These are phyloP conservation scores for Brassica balearica DNA, from an alignment of 441 rosid genomes.

Conservation along the genomic window DNA sequence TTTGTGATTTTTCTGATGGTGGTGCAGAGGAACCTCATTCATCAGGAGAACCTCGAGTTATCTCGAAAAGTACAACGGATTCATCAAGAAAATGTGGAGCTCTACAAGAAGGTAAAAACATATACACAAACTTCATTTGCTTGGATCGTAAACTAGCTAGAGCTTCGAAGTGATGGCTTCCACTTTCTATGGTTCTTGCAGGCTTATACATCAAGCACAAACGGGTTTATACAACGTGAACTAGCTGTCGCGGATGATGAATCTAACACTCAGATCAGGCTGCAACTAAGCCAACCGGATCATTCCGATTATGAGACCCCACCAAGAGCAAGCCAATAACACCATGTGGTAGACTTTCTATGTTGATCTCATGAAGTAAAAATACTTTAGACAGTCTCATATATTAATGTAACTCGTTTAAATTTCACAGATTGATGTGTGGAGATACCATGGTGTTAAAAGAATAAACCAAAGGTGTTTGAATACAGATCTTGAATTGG, in stretches of 20 bases:
- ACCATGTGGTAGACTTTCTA: background rate
- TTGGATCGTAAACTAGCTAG: background rate
- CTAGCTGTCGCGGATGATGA: constrained; percentile 20
- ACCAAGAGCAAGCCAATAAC: constrained; percentile 39
- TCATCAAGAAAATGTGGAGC: constrained; percentile 47
- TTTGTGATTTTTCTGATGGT: background rate
- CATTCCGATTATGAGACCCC: constrained; percentile 42
- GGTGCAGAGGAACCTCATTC: constrained; percentile 38
- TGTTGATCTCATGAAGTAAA: constrained; percentile 10
- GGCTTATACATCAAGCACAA: constrained; percentile 39
- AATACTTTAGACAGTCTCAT: background rate
- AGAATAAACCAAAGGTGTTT: constrained; percentile 35
- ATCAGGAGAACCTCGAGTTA: constrained; percentile 43
- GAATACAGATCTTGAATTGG: constrained; percentile 21
- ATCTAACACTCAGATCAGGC: constrained; percentile 36
- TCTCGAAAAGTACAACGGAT: constrained; percentile 37
- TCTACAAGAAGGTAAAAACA: constrained; percentile 37
- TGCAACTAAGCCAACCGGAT: constrained; percentile 48
- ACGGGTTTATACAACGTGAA: constrained; percentile 29
- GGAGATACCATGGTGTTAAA: constrained; percentile 28
- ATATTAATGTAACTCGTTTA: constrained; percentile 11
- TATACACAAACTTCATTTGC: constrained; percentile 6
- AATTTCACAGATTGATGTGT: constrained; percentile 31
- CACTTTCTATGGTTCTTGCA: constrained; percentile 16
- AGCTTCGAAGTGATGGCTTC: constrained; percentile 17